Percentiles rank a stretch among this genome's conserved stretches.
Evolutionary conservation across 768 basidiomycete species (phyloP).

Genomic region (Galerina marginata): DNA sequence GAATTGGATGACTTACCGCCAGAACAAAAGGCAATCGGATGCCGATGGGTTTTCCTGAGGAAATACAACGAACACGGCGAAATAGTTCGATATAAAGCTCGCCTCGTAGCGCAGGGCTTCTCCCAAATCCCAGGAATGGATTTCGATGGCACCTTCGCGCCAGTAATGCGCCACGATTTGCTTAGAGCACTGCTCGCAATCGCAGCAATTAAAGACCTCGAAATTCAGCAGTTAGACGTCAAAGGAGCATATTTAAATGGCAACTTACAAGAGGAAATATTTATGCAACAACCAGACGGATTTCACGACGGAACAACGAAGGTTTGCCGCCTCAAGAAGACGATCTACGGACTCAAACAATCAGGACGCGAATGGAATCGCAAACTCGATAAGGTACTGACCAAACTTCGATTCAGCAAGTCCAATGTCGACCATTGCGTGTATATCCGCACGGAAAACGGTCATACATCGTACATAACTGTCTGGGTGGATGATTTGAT

Average conservation of each 20-base stretch:
- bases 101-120: slow-evolving; percentile 40
- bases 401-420: slow-evolving; percentile 12
- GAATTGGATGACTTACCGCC: slow-evolving; percentile 28
- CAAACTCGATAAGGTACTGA: background rate
- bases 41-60: slow-evolving; percentile 38
- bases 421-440: slow-evolving; percentile 25
- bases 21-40: slow-evolving; percentile 26
- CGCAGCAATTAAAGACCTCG: slow-evolving; percentile 36
- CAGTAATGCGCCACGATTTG: slow-evolving; percentile 35
- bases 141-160: slow-evolving; percentile 35
- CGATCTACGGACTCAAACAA: background rate
- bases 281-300: background rate
- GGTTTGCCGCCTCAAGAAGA: background rate
- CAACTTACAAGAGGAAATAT: background rate
- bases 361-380: background rate
- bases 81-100: slow-evolving; percentile 37
- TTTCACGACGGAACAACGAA: too few relatives aligned
- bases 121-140: slow-evolving; percentile 44
- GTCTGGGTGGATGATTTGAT: slow-evolving; percentile 43
- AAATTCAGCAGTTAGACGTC: slow-evolving; percentile 47
- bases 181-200: slow-evolving; percentile 37
- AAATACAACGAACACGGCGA: slow-evolving; percentile 41
- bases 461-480: slow-evolving; percentile 19
- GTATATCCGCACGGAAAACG: slow-evolving; percentile 19
- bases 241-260: slow-evolving; percentile 37